phyloP scores from a whole-genome alignment of 2,329 filamentous ascomycete species.

The Apiospora rasikravindrae region DNA sequence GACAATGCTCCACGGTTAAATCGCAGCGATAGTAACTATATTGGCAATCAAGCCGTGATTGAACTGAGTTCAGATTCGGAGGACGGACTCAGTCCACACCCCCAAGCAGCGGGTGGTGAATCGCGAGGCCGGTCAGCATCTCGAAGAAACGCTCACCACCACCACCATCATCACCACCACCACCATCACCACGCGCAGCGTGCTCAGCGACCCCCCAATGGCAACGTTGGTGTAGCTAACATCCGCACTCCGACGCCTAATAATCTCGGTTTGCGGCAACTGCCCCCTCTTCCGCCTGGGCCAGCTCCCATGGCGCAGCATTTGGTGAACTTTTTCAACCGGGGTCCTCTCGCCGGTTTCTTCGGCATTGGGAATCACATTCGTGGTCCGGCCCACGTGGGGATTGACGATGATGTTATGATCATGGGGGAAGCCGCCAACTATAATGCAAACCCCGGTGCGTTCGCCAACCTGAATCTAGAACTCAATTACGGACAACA shows the following conservation, averaged over 20 bases:
- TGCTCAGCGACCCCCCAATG: not conserved
- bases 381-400: not conserved
- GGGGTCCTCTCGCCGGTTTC: not conserved
- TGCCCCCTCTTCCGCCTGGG: not conserved
- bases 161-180: conserved; percentile 17
- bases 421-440: conserved; percentile 31
- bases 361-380: not conserved
- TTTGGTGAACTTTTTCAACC: not conserved
- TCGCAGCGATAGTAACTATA: conserved; percentile 37
- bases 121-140: not conserved
- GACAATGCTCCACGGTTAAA: conserved; percentile 33
- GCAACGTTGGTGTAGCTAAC: not conserved
- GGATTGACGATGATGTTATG: conserved; percentile 31
- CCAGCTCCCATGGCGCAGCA: not conserved
- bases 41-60: conserved; percentile 30
- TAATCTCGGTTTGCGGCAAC: not conserved
- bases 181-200: conserved; percentile 17
- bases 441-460: conserved; percentile 18
- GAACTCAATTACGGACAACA: conserved; percentile 30
- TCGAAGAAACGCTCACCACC: conserved; percentile 5
- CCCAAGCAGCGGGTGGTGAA: not conserved
- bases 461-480: conserved; percentile 30
- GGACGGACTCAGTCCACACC: conserved; percentile 26
- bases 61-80: conserved; percentile 38
- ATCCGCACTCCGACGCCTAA: conserved; percentile 8